Percentiles rank a stretch among this genome's conserved stretches.
These are phyloP conservation scores for Tricholomella constricta DNA, from an alignment of 768 basidiomycete species.

Conservation along the genomic window DNA sequence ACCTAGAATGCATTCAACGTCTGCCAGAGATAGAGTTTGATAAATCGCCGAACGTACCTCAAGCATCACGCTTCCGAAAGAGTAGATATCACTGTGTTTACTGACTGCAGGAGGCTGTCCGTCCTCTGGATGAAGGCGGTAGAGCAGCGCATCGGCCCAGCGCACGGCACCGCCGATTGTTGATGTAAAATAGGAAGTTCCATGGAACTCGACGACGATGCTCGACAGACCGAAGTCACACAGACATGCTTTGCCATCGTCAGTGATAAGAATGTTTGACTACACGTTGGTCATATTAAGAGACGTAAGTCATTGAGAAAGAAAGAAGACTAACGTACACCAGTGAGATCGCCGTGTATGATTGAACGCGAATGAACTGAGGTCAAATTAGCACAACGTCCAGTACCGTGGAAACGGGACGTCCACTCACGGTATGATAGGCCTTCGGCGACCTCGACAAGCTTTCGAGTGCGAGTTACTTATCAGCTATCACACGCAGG, in stretches of 20 bases:
- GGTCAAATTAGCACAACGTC: neutral
- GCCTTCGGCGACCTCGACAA: constrained; percentile 41
- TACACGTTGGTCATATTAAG: constrained; percentile 21
- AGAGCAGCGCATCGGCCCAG: constrained; percentile 49
- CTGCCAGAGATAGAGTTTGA: neutral
- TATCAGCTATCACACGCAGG: neutral
- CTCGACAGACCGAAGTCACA: constrained; percentile 51
- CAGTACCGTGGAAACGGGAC: neutral
- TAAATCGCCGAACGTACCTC: constrained; percentile 28
- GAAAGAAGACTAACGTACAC: constrained; percentile 27
- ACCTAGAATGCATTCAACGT: constrained; percentile 22
- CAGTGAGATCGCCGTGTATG: constrained; percentile 46
- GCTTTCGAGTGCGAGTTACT: constrained; percentile 21
- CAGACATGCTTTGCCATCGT: constrained; percentile 41
- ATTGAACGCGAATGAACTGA: constrained; percentile 40
- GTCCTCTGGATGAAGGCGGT: constrained; percentile 30
- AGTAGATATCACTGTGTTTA: constrained; percentile 46
- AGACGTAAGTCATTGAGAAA: neutral
- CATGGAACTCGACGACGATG: constrained; percentile 35
- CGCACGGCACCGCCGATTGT: constrained; percentile 47
- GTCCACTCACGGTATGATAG: constrained; percentile 36
- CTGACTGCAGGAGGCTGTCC: constrained; percentile 22
- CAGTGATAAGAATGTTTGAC: constrained; percentile 50
- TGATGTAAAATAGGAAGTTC: constrained; percentile 32
- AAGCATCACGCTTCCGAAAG: constrained; percentile 47